These are phyloP conservation scores for Cnidoscolus chayamansa DNA, from an alignment of 441 rosid genomes.

Conservation along the genomic window DNA sequence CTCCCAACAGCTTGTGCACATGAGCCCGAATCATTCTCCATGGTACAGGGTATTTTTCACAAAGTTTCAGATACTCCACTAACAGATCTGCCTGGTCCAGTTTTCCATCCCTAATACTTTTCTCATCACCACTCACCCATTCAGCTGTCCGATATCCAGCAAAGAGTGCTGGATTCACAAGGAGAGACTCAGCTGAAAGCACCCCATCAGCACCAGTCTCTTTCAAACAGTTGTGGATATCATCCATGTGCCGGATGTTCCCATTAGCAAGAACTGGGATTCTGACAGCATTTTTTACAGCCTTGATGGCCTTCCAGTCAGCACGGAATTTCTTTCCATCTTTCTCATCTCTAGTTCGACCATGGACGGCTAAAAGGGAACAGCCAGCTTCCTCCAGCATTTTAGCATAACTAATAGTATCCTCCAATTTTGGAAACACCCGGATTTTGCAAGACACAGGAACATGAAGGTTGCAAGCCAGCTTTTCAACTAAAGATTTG, in stretches of 20 bases:
- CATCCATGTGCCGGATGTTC: constrained; percentile 75
- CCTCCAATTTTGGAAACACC: constrained; percentile 63
- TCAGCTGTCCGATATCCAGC: constrained; percentile 72
- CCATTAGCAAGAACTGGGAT: constrained; percentile 93
- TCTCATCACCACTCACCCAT: constrained; percentile 45
- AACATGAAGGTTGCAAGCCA: constrained; percentile 56
- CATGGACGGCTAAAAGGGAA: constrained; percentile 83
- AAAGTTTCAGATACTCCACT: constrained; percentile 71
- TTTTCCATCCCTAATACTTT: constrained; percentile 43
- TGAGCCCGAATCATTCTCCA: constrained; percentile 91
- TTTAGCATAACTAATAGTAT: constrained; percentile 70
- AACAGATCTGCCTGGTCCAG: constrained; percentile 72
- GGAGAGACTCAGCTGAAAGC: constrained; percentile 91
- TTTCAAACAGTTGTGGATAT: constrained; percentile 53
- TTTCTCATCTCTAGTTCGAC: constrained; percentile 78
- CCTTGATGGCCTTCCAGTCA: constrained; percentile 70
- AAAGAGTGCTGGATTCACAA: constrained; percentile 87
- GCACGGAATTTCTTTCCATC: constrained; percentile 77
- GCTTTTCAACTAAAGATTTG: constrained; percentile 69
- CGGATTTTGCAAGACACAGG: constrained; percentile 92
- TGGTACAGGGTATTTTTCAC: constrained; percentile 81
- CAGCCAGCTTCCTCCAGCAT: constrained; percentile 96
- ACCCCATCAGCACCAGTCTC: constrained; percentile 84
- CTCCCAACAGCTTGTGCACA: constrained; percentile 80
- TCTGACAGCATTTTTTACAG: constrained; percentile 55